Evolutionary conservation across 495 filamentous ascomycete species (phyloP), one percentile per base, ranked within the genome.

Genomic region (Aspergillus campestris): DNA sequence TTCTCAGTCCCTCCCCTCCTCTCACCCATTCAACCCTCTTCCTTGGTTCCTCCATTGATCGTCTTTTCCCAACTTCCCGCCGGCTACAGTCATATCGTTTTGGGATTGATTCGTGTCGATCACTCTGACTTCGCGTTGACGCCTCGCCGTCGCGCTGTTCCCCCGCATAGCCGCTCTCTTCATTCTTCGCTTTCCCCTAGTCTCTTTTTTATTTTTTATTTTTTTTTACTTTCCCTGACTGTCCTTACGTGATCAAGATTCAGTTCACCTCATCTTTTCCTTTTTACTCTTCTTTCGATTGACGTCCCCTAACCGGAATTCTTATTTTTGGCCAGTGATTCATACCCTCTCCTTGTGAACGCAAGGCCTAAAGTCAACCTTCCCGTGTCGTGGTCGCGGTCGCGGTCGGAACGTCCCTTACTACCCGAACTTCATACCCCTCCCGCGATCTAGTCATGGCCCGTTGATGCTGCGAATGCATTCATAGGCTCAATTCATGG

Each of bases 401-500:
- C 18, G 18, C 18, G 18, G 18, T 24, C 18, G 18, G 18, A 24
- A 24, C 18, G 18, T 24, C 18, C 18, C 4, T 24, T 24, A 24
- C 18, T 24, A 24, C 18, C 18, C 18, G 18, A 24, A 24, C 30
- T 33, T 38, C 34, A 11, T 44, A 38, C 14, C 39, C 35, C 44
- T 52, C 45, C 48, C 50, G 45, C 44, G 24, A 53, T 55, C 47
- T 37, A 62, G 58, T 49, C 55, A 73, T 73, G 70, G 66, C 64
- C 59, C 45, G 53, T 63, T 68, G 60, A 69, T 66, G 49, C 56
- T 52, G 58, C 67, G 65, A 60, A 70, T 70, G 65, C 69, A 64
- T 69, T 50, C 58, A 64, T 68, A 69, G 60, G 58, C 56, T 64
- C 53, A 41, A 38, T 45, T 48, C 49, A 64, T 64, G 70, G 66